Evolutionary conservation across 2,329 filamentous ascomycete genomes (phyloP).

Genomic region (Colletotrichum eleusines): DNA sequence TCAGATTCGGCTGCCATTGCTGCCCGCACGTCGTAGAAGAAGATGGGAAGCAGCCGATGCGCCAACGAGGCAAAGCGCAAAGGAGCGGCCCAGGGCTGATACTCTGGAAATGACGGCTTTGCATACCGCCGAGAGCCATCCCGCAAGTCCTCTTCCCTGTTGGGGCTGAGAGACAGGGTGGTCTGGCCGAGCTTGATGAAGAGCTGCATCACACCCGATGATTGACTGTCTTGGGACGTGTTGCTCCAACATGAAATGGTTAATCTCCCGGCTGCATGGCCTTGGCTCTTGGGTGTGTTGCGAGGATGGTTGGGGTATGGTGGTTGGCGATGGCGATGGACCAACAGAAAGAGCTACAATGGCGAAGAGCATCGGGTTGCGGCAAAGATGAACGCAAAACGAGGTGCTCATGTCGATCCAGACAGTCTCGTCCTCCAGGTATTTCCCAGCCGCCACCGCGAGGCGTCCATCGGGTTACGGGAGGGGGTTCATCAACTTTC

Average conservation of each 20-base stretch:
- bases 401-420: conserved; percentile 26
- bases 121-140: conserved; percentile 25
- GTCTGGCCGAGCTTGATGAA: conserved; percentile 24
- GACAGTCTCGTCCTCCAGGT: not conserved
- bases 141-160: conserved; percentile 6
- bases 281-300: conserved; percentile 18
- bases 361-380: not conserved
- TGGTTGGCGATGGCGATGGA: not conserved
- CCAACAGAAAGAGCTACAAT: conserved; percentile 8
- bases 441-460: not conserved
- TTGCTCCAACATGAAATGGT: conserved; percentile 22
- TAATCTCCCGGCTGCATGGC: conserved; percentile 35
- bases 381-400: not conserved
- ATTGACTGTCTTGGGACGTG: conserved; percentile 30
- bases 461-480: not conserved
- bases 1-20: conserved; percentile 7
- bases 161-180: not conserved
- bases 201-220: conserved; percentile 12
- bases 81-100: conserved; percentile 4
- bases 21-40: not conserved
- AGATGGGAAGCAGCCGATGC: not conserved
- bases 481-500: not conserved
- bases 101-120: conserved; percentile 35
- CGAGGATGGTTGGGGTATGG: not conserved
- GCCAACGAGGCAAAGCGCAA: conserved; percentile 4